Evolutionary conservation across 2,329 filamentous ascomycete species (phyloP).

Genomic region (Myriangium duriaei): DNA sequence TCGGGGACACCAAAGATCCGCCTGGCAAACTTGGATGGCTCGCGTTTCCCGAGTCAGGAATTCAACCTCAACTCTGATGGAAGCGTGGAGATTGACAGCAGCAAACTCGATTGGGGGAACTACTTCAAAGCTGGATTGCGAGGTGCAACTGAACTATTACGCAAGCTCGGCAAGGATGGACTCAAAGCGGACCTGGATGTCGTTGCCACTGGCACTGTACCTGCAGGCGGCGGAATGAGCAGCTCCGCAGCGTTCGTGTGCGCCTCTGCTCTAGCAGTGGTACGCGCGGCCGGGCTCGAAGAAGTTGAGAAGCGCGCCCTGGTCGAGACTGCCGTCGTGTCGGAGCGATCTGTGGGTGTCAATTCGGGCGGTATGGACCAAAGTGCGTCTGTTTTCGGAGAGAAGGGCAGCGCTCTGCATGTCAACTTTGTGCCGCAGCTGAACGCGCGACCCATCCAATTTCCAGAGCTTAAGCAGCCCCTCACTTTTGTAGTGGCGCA

Average conservation of each 20-base stretch:
- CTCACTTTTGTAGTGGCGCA: constrained; percentile 89
- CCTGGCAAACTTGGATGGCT: constrained; percentile 64
- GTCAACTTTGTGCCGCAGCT: constrained; percentile 79
- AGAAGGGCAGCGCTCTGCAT: constrained; percentile 73
- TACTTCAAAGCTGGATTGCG: constrained; percentile 91
- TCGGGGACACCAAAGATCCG: constrained; percentile 51
- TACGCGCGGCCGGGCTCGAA: constrained; percentile 70
- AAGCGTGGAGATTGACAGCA: constrained; percentile 59
- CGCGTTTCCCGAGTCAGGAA: constrained; percentile 62
- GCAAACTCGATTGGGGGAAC: constrained; percentile 87
- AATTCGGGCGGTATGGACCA: constrained; percentile 99
- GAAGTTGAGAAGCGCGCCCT: constrained; percentile 81
- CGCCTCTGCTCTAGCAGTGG: constrained; percentile 74
- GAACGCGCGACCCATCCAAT: constrained; percentile 61
- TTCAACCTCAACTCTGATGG: constrained; percentile 56
- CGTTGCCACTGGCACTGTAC: constrained; percentile 82
- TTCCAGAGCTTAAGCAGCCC: constrained; percentile 70
- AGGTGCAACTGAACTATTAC: constrained; percentile 67
- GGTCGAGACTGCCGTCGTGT: constrained; percentile 85
- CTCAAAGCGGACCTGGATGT: constrained; percentile 72
- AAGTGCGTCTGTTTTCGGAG: constrained; percentile 85
- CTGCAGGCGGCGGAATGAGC: constrained; percentile 80
- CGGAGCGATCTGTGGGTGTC: constrained; percentile 85
- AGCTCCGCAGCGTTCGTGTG: constrained; percentile 92
- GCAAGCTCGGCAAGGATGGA: constrained; percentile 46